Evolutionary conservation across 1,284 basidiomycete genomes (phyloP), one percentile per base, ranked within the genome.

Genomic region (Moesziomyces globuligerus): DNA sequence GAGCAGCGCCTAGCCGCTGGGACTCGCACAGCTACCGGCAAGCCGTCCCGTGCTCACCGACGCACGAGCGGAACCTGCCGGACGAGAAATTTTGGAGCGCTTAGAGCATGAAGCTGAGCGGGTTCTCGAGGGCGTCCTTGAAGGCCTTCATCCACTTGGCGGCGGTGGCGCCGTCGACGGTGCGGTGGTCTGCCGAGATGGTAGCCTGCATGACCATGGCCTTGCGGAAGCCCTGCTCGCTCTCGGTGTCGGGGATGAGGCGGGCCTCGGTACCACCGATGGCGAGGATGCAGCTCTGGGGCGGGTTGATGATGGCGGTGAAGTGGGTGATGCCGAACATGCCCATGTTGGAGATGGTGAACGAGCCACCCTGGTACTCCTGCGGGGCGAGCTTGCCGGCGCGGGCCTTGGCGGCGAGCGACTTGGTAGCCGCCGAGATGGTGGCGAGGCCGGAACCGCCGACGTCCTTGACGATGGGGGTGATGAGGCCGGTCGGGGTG

Each of bases 301-400:
- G 96, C 18, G 92, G 89, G 88, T 99, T 99, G 88, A 99, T 97
- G 86, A 99, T 98, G 48, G 96, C 96, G 20, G 94, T 98, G 85
- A 99, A 99, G 85, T 96, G 90, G 57, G 89, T 89, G 53, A 83
- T 79, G 75, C 93, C 95, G 82, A 88, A 96, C 96, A 98, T 98
- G 85, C 96, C 96, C 74, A 99, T 88, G 86, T 99, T 99, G 74
- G 96, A 98, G 83, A 99, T 93, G 53, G 96, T 98, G 86, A 99
- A 98, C 11, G 93, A 91, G 54, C 96, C 96, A 70, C 96, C 96
- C 90, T 93, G 79, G 87, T 98, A 99, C 84, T 99, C 95, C 54
- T 91, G 87, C 32, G 96, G 95, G 83, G 91, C 87, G 57, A 99
- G 88, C 86, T 98, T 98, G 80, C 94, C 93, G 75, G 97, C 94